Conservation (phyloP, 2,329 filamentous ascomycete species). For the Venturia oleaginea region DNA sequence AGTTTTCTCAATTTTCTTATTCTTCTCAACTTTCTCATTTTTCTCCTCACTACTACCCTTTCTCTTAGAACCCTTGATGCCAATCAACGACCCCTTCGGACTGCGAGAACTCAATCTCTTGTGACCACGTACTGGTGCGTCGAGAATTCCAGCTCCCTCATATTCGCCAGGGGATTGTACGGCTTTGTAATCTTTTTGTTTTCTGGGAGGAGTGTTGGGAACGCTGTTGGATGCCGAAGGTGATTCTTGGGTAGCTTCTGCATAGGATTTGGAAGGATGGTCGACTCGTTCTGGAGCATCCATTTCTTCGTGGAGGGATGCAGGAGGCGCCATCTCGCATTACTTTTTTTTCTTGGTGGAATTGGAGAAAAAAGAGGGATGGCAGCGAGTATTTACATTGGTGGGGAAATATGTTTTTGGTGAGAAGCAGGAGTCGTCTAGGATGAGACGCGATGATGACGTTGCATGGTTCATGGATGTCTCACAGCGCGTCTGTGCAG, state of each 20-base stretch:
- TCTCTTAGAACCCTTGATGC: conserved; percentile 12
- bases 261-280: conserved; percentile 33
- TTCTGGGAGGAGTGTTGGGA: conserved; percentile 6
- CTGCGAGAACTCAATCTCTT: conserved; percentile 6
- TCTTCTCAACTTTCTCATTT: no score
- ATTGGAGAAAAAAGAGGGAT: neutral
- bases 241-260: conserved; percentile 25
- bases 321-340: neutral
- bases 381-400: neutral
- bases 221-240: conserved; percentile 7
- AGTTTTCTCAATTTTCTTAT: no score
- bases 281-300: conserved; percentile 22
- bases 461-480: conserved; percentile 1
- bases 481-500: neutral
- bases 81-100: conserved; percentile 15
- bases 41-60: conserved; percentile 13
- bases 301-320: conserved; percentile 17
- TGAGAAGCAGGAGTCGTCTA: neutral
- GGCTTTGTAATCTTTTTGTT: neutral
- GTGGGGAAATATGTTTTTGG: neutral
- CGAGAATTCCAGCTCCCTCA: conserved; percentile 19
- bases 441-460: neutral
- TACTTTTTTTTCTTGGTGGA: neutral
- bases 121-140: conserved; percentile 19
- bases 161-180: conserved; percentile 18